These are phyloP conservation scores for Rubus idaeus DNA, from an alignment of 306 rosid genomes.

Conservation along the genomic window DNA sequence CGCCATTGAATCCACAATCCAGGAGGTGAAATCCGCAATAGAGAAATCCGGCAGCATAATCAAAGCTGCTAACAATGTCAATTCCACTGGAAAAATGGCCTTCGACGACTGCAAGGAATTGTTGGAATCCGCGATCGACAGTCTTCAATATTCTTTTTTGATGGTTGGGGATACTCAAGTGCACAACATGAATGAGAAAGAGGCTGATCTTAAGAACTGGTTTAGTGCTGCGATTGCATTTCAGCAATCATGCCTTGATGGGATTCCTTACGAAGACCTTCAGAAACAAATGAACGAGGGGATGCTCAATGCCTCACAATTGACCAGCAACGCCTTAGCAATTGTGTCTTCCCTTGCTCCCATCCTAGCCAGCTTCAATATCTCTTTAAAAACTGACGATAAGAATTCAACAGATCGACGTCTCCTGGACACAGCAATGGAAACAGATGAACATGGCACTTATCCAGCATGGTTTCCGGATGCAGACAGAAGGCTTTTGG, in stretches of 20 bases:
- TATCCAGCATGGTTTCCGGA: constrained; percentile 23
- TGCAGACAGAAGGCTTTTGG: constrained; percentile 17
- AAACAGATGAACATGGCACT: not conserved
- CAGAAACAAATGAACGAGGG: constrained; percentile 12
- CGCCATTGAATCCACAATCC: constrained; percentile 27
- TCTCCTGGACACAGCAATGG: not conserved
- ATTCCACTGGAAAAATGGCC: constrained; percentile 16
- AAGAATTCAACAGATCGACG: not conserved
- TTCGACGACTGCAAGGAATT: constrained; percentile 28
- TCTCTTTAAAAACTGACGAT: not conserved
- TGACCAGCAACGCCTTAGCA: constrained; percentile 31
- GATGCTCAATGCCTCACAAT: constrained; percentile 15
- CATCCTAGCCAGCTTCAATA: constrained; percentile 5
- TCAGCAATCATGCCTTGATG: constrained; percentile 27
- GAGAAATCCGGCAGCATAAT: constrained; percentile 13
- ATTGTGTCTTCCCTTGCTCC: constrained; percentile 16
- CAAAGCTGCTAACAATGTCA: not conserved
- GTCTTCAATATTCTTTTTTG: constrained; percentile 17
- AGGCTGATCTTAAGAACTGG: constrained; percentile 28
- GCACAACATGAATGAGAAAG: constrained; percentile 1
- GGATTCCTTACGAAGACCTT: constrained; percentile 17
- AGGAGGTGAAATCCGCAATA: constrained; percentile 9
- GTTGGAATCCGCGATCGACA: constrained; percentile 11
- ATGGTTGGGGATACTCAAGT: not conserved
- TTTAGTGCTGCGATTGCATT: constrained; percentile 23